Percentiles rank a stretch among this genome's conserved stretches.
Conservation (phyloP, 352 stramenopile genomes). For the Phytophthora tentaculata region DNA sequence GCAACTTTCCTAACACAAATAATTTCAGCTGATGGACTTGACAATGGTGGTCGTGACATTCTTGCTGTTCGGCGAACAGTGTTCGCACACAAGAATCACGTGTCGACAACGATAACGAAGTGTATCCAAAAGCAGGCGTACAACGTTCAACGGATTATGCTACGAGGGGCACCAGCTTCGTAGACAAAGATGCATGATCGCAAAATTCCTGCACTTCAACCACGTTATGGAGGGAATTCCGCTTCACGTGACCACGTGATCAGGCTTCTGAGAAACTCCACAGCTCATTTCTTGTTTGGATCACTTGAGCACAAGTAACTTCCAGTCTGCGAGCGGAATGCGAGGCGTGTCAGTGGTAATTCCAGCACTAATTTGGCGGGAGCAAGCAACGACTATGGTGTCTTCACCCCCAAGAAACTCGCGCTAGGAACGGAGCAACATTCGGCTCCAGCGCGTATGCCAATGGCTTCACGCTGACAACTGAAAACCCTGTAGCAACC, state of each 20-base stretch:
- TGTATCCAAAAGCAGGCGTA: too few species aligned
- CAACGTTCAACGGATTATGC: too few species aligned
- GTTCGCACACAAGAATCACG: too few species aligned
- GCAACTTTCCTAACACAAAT: too few species aligned
- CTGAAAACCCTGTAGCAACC: conserved; percentile 24
- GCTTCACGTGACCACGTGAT: too few species aligned
- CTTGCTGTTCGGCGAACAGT: too few species aligned
- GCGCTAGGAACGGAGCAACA: background rate
- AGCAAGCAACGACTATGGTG: background rate
- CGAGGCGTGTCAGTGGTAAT: background rate
- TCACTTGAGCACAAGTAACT: background rate
- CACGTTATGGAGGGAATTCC: background rate
- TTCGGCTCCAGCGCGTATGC: background rate
- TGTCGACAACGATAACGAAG: too few species aligned
- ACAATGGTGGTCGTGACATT: too few species aligned
- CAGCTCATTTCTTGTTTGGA: background rate
- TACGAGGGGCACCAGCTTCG: too few species aligned
- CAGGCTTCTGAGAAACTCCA: too few species aligned
- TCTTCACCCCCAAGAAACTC: background rate
- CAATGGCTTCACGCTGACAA: conserved; percentile 26
- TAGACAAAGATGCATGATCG: too few species aligned
- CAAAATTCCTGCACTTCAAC: background rate
- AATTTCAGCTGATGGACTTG: too few species aligned
- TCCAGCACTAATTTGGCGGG: background rate
- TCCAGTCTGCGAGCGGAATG: background rate